Conservation (phyloP, 2,329 filamentous ascomycete species). For the Aschersonia sp. region DNA sequence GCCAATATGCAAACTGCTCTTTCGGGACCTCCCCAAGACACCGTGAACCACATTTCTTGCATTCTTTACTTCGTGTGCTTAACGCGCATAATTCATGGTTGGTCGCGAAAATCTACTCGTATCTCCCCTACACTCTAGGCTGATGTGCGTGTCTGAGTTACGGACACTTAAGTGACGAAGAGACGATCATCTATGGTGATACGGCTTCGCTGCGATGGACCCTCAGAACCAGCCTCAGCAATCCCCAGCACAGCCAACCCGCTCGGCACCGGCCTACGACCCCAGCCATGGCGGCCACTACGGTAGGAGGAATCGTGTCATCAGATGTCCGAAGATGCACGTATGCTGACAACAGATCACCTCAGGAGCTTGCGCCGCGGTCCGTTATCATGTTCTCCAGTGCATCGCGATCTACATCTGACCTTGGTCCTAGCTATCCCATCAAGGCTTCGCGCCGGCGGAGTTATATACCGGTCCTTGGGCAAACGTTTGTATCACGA, state of each 20-base stretch:
- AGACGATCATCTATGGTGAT: neutral
- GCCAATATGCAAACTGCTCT: too few species aligned
- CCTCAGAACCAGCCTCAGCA: conserved; percentile 31
- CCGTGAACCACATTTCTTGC: too few species aligned
- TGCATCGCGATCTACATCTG: conserved; percentile 9
- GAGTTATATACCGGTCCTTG: conserved; percentile 90
- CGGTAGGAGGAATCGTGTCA: conserved; percentile 33
- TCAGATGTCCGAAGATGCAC: too few species aligned
- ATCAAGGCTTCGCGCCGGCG: conserved; percentile 77
- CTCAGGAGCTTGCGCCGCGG: conserved; percentile 32
- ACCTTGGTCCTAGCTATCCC: conserved; percentile 50
- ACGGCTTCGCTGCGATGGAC: conserved; percentile 17
- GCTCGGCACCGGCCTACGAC: conserved; percentile 56
- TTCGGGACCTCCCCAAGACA: too few species aligned
- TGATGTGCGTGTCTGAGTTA: too few species aligned
- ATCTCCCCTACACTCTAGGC: too few species aligned
- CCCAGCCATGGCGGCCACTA: conserved; percentile 63
- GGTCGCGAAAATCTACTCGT: too few species aligned
- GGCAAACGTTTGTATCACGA: conserved; percentile 62
- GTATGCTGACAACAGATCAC: neutral
- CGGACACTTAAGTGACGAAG: too few species aligned
- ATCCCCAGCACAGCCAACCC: conserved; percentile 41
- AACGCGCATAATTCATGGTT: too few species aligned
- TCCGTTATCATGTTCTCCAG: conserved; percentile 11
- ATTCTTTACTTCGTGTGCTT: too few species aligned